phyloP scores from a whole-genome alignment of 208 protist species.

The Phytomonas sp. region DNA sequence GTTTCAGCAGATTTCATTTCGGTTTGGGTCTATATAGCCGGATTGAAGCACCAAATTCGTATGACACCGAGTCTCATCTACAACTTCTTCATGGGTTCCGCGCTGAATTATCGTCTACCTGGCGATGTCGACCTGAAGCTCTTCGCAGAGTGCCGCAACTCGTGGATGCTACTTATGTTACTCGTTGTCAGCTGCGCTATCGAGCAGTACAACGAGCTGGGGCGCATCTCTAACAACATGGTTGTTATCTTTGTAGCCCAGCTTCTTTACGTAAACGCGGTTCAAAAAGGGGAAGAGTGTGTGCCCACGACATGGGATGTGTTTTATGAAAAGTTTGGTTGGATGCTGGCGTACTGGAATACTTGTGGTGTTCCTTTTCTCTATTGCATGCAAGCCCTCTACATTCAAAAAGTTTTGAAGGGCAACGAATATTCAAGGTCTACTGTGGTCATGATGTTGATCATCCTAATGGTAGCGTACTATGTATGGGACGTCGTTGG shows the following conservation, averaged over 20 bases:
- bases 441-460: constrained; percentile 67
- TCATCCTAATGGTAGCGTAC: constrained; percentile 68
- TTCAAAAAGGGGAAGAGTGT: constrained; percentile 93
- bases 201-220: constrained; percentile 80
- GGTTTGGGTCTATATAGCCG: constrained; percentile 59
- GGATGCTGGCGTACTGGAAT: constrained; percentile 95
- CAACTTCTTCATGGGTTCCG: constrained; percentile 94
- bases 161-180: constrained; percentile 93
- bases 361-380: constrained; percentile 91
- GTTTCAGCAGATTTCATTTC: constrained; percentile 76
- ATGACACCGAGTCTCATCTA: constrained; percentile 90
- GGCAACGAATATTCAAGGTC: constrained; percentile 37
- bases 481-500: constrained; percentile 93
- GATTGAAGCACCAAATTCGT: constrained; percentile 49
- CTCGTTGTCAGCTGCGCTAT: constrained; percentile 81
- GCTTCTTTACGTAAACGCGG: constrained; percentile 90
- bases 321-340: constrained; percentile 94
- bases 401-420: constrained; percentile 79
- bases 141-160: constrained; percentile 89
- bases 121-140: constrained; percentile 92
- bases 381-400: constrained; percentile 90
- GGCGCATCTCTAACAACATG: constrained; percentile 82
- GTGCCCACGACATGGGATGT: constrained; percentile 94
- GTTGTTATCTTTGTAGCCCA: constrained; percentile 92
- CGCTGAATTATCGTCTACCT: constrained; percentile 81